phyloP scores from a whole-genome alignment of 257 asterid species.

The Mentha longifolia region DNA sequence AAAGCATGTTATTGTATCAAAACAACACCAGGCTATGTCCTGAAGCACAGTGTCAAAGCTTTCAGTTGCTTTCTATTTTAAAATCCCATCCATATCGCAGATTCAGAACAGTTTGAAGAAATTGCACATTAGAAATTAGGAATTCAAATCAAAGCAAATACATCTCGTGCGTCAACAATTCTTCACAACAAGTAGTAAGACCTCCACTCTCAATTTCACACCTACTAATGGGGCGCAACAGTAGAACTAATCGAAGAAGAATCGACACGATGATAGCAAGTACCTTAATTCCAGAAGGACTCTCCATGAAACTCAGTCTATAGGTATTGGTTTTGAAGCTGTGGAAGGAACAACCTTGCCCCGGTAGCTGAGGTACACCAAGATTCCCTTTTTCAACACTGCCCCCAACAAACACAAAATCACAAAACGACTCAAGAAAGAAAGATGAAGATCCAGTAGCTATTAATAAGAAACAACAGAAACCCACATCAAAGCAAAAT shows the following conservation, averaged over 20 bases:
- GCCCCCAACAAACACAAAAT: conserved; percentile 38
- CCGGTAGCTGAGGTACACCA: conserved; percentile 92
- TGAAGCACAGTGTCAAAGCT: conserved; percentile 5
- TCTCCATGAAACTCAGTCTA: conserved; percentile 92
- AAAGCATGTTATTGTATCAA: conserved; percentile 1
- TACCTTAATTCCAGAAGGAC: conserved; percentile 96
- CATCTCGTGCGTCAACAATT: conserved; percentile 20
- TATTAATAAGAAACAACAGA: neutral
- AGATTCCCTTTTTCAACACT: conserved; percentile 93
- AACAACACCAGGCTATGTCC: neutral
- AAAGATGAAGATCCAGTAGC: neutral
- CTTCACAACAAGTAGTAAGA: conserved; percentile 1
- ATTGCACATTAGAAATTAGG: conserved; percentile 1
- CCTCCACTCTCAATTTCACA: conserved; percentile 9
- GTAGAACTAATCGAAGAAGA: conserved; percentile 5
- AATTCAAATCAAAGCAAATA: conserved; percentile 18
- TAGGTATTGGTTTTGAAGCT: conserved; percentile 92
- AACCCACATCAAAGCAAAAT: conserved; percentile 6
- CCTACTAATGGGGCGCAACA: neutral
- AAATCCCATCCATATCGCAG: neutral
- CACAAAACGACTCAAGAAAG: neutral
- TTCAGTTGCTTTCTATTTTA: neutral
- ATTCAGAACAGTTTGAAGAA: conserved; percentile 19
- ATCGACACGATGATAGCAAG: conserved; percentile 31
- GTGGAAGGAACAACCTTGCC: conserved; percentile 96